These are phyloP conservation scores for Diaporthe ampelina DNA, from an alignment of 2,329 filamentous ascomycete species.

Conservation along the genomic window DNA sequence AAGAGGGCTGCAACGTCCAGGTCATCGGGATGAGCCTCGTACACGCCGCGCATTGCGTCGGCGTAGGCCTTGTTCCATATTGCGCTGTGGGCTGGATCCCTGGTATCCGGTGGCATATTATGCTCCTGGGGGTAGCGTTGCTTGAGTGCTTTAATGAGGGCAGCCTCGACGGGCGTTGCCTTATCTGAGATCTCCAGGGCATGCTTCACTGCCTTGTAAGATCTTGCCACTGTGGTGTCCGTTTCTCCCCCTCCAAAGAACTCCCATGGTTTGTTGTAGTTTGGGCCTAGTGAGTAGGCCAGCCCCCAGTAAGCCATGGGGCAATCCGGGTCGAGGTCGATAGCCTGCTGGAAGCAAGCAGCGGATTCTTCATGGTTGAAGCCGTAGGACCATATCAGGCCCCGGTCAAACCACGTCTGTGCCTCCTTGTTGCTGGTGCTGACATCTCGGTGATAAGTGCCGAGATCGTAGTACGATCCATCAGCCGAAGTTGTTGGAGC, in stretches of 20 bases:
- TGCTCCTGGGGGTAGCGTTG: constrained; percentile 67
- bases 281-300: constrained; percentile 80
- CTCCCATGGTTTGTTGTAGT: constrained; percentile 84
- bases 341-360: constrained; percentile 73
- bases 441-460: constrained; percentile 68
- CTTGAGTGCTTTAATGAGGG: constrained; percentile 73
- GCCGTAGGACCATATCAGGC: constrained; percentile 79
- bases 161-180: constrained; percentile 68
- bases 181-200: constrained; percentile 47
- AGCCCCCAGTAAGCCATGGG: constrained; percentile 79
- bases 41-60: constrained; percentile 61
- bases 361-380: constrained; percentile 83
- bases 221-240: constrained; percentile 58
- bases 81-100: constrained; percentile 55
- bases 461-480: constrained; percentile 73
- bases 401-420: constrained; percentile 79
- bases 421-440: constrained; percentile 65
- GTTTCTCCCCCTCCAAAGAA: constrained; percentile 76
- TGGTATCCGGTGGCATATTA: constrained; percentile 53
- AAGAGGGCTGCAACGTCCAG: constrained; percentile 53
- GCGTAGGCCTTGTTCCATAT: constrained; percentile 73
- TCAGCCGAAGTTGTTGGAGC: constrained; percentile 37
- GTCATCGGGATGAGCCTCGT: constrained; percentile 53
- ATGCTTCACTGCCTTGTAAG: constrained; percentile 49
- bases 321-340: constrained; percentile 65